Evolutionary conservation across 148 eudicot species (phyloP), one percentile per base, ranked within the genome.

Genomic region (Agrostemma githago): DNA sequence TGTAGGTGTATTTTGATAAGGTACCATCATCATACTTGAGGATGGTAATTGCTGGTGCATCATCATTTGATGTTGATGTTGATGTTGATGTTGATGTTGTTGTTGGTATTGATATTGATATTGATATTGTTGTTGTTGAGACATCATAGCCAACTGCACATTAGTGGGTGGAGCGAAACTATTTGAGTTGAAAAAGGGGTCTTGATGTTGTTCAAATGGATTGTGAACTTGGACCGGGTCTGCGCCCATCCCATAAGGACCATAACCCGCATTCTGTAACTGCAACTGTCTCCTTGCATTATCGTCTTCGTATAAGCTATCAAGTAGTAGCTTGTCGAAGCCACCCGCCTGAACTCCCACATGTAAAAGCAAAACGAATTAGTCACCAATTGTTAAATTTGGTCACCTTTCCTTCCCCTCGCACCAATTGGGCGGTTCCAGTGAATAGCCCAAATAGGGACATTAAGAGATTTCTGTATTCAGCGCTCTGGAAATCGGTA

Each of bases 291-390:
- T 86, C 68, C 98, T 85, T 16, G 98, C 79, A 8, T 78, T 75
- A 6, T 89, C 97, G 62, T 91, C 97, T 74, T 93, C 97, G 41
- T 93, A 93, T 71, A 93, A 85, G 77, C 98, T 93, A 71, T 93
- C 89, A 4, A 93, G 93, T 79, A 93, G 79, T 74, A 89, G 83
- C 77, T 87, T 91, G 80, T 93, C 89, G 37, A 93, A 93, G 1
- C 98, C 98, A 44, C 97, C 97, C 17, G 87, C 96, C 95, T 92
- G 76, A 56, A 71, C 58, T 43, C 70, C 53, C 21, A 64, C 62
- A 71, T 39, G 44, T 20, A 14, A 70, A 71, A 62, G 44, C 14
- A 14, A 70, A 71, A 39, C 21, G 2, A 76, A 61, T 67, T 2
- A 42, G 51, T 57, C 51, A 21, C 4, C 21, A 41, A 7, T 11